Evolutionary conservation across 2,329 filamentous ascomycete genomes (phyloP).

Genomic region (Aspergillus persii): DNA sequence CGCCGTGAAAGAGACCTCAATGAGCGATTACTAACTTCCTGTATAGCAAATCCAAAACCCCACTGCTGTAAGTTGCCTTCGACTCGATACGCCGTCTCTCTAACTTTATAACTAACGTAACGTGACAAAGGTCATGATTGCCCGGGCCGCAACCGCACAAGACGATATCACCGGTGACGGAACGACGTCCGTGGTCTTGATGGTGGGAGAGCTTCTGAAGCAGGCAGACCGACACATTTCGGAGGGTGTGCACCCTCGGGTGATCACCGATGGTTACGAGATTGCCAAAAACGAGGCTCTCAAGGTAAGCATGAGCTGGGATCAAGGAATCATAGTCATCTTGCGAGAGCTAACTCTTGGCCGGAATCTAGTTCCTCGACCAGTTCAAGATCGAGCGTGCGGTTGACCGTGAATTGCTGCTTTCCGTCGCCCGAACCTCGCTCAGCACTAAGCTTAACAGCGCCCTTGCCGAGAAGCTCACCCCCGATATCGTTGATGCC

Average conservation of each 20-base stretch:
- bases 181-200: constrained; percentile 90
- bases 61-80: constrained; percentile 66
- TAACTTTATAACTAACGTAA: constrained; percentile 25
- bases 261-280: constrained; percentile 97
- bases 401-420: constrained; percentile 88
- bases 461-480: constrained; percentile 84
- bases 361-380: constrained; percentile 72
- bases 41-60: constrained; percentile 90
- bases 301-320: constrained; percentile 56
- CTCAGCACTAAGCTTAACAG: constrained; percentile 93
- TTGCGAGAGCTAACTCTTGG: background rate
- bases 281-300: constrained; percentile 91
- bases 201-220: constrained; percentile 96
- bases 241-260: constrained; percentile 92
- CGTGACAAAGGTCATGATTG: constrained; percentile 60
- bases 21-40: constrained; percentile 28
- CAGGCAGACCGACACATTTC: constrained; percentile 95
- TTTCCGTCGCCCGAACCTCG: constrained; percentile 90
- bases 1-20: background rate
- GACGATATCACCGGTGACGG: constrained; percentile 98
- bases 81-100: background rate
- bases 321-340: background rate
- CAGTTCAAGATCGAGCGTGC: constrained; percentile 84
- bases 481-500: constrained; percentile 91
- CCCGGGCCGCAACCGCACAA: constrained; percentile 86